Base-by-base conservation (phyloP, 768 basidiomycete genomes). In the Boletus huronensis region DNA sequence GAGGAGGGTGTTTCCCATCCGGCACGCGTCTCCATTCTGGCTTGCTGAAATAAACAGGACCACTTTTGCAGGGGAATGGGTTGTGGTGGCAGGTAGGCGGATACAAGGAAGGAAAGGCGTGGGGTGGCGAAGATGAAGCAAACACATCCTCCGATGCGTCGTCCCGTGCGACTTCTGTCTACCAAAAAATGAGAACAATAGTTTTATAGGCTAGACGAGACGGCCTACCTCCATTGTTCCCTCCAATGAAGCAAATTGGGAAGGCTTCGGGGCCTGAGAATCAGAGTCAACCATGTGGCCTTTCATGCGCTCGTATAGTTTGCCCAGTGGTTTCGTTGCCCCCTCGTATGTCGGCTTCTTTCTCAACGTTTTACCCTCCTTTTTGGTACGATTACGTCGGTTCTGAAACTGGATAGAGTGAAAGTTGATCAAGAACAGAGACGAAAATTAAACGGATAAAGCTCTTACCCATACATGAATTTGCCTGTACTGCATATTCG, bases 31-130 rank as follows among this genome's bases (percentile, higher is more conserved):
- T 34, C 60, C 63, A 63, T n/a, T 48, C 35, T 16, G 45, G 48
- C 10, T 43, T 26, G 14, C n/a, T 6, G 28, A 65, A 38, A 28
- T 0, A 13, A 17, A 19, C 2, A 3, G 42, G n/a, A 0, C 57
- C 38, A 2, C 23, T 38, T 53, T 62, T 62, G 50, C 57, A 59
- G 0, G 54, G 64, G 4, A 64, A 64, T 13, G 63, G 63, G 28
- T 64, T 54, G 6, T 65, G 52, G 40, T 6, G 10, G 21, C 64
- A 65, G 2, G 3, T 46, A 0, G 57, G 53, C 8, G 63, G 63
- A 35, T 64, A 64, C 8, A 29, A 0, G 0, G 57, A 59, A 0
- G 63, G 63, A 41, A 65, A 64, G 0, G 55, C 57, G 16, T 64
- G 64, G 1, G 26, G 36, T 7, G 63, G 64, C 0, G 63, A n/a